Evolutionary conservation across 75 land plant species (phyloP).

Genomic region (Picea glauca): DNA sequence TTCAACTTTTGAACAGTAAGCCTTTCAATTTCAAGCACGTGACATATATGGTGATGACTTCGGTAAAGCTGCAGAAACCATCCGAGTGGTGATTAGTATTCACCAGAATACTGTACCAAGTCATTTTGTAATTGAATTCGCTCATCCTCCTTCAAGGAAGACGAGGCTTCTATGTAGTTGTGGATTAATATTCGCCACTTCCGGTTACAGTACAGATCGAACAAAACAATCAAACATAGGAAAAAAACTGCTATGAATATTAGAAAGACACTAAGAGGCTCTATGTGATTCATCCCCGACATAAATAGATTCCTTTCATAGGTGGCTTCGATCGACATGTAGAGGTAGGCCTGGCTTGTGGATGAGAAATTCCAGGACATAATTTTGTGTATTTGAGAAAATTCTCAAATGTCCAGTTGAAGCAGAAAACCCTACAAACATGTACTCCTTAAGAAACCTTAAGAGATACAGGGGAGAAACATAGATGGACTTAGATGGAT

Average conservation of each 20-base stretch:
- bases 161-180: too few species aligned
- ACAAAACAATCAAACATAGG: slow-evolving; percentile 7
- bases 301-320: slow-evolving; percentile 21
- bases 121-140: too few species aligned
- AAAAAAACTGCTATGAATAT: slow-evolving; percentile 22
- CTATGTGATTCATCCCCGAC: background rate
- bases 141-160: too few species aligned
- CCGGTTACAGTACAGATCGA: slow-evolving; percentile 15
- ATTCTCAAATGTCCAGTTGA: slow-evolving; percentile 26
- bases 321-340: slow-evolving; percentile 12
- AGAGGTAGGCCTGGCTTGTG: slow-evolving; percentile 23
- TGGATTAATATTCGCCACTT: background rate
- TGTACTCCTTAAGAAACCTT: slow-evolving; percentile 41
- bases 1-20: too few species aligned
- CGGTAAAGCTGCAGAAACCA: too few species aligned
- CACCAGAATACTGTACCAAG: too few species aligned
- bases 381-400: slow-evolving; percentile 30
- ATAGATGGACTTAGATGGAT: slow-evolving; percentile 20
- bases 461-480: slow-evolving; percentile 35
- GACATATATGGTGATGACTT: too few species aligned
- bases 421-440: slow-evolving; percentile 68
- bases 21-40: too few species aligned
- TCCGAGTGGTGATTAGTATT: too few species aligned
- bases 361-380: slow-evolving; percentile 51
- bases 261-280: slow-evolving; percentile 23